Base-by-base conservation (phyloP, 1,284 basidiomycete genomes). In the Boletus semigastroideus region DNA sequence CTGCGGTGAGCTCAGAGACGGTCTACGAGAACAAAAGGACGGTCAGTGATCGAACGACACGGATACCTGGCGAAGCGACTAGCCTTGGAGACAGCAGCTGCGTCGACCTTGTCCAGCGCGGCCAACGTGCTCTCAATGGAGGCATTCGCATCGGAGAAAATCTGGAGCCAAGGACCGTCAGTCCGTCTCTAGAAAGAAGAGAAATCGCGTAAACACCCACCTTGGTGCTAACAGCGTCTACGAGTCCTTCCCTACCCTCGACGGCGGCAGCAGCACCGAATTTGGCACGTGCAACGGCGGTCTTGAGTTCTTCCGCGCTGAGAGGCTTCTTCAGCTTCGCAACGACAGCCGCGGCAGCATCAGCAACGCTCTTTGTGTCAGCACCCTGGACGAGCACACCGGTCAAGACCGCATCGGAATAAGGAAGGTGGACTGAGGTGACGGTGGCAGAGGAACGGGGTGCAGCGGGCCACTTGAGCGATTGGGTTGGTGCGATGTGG, bases 371-470 rank as follows among this genome's bases (percentile, higher is more conserved):
- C 39, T 77, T 78, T 8, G 82, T 65, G 31, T 79, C 79, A 49
- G 76, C 66, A 9, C 79, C 87, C 67, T 87, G 83, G 45, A 96
- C 75, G 52, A 92, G 72, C 53, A 95, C 72, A 57, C 92, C 92
- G 59, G 95, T 85, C 51, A 98, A 79, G 17, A 88, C 78, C 4
- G 92, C 92, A 68, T 97, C 94, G 20, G 92, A 92, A 76, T 97
- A 98, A 17, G 89, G 84, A 14, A 93, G 75, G 65, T 91, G 81
- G 53, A 94, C 83, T 4, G 86, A 72, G 69, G 86, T 80, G 51
- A 89, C 88, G 22, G 78, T 77, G 3, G 83, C 75, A 44, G 80
- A 76, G 28, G 66, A 59, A 3, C 84, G 80, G 19, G 87, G 61
- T 28, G 65, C 61, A 30, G 79, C 71, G 10, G 89, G 74, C 94